These are phyloP conservation scores for Neurospora tetrasperma DNA, from an alignment of 495 filamentous ascomycete species.

Conservation along the genomic window DNA sequence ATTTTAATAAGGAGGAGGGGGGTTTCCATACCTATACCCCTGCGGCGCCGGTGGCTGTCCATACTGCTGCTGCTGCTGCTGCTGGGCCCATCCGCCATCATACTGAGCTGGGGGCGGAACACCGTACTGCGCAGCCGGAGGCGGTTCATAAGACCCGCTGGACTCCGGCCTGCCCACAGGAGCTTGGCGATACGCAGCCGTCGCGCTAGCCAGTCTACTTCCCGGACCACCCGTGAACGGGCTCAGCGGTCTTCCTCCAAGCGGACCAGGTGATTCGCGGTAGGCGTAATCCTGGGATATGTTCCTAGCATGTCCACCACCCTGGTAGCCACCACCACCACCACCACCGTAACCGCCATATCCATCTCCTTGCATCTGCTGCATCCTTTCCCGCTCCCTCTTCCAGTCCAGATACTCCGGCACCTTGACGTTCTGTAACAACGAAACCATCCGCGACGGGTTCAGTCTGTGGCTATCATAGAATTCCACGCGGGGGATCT, in stretches of 20 bases:
- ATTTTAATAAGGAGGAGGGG: not conserved
- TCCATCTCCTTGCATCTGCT: not conserved
- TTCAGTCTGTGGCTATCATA: conserved; percentile 59
- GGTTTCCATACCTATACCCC: not conserved
- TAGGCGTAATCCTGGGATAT: not conserved
- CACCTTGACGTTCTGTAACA: conserved; percentile 57
- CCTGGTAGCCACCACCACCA: not conserved
- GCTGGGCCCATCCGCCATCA: conserved; percentile 1
- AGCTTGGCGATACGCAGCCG: conserved; percentile 17
- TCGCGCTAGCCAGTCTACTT: conserved; percentile 5
- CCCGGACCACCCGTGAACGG: conserved; percentile 20
- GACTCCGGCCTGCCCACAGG: conserved; percentile 23
- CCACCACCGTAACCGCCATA: not conserved
- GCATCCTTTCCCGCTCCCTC: not conserved
- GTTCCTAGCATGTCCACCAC: not conserved
- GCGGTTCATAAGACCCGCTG: conserved; percentile 36
- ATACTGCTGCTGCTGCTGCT: not conserved
- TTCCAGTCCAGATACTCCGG: conserved; percentile 46
- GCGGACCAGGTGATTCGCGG: conserved; percentile 31
- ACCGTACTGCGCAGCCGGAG: conserved; percentile 23
- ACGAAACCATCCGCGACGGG: conserved; percentile 58
- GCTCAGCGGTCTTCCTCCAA: conserved; percentile 21
- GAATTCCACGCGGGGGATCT: conserved; percentile 65
- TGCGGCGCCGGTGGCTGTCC: not conserved
- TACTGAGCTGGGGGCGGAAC: conserved; percentile 8